These are phyloP conservation scores for Phytopythium oedochilum DNA, from an alignment of 352 stramenopile genomes.

Conservation along the genomic window DNA sequence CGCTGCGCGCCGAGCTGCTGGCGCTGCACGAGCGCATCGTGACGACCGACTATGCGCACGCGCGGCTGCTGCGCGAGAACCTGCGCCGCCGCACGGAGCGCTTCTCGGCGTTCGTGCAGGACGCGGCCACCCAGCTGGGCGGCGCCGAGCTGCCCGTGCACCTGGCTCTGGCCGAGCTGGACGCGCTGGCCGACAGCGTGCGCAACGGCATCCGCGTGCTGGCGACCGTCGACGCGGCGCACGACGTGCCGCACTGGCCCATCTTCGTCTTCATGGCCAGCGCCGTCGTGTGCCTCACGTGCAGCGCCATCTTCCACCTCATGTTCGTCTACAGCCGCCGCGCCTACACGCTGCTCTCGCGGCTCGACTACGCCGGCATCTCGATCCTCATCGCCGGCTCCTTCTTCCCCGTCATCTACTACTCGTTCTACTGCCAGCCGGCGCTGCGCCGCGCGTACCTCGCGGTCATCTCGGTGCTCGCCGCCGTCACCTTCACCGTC, in stretches of 20 bases:
- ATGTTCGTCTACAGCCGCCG: conserved; percentile 79
- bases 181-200: conserved; percentile 68
- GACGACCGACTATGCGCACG: conserved; percentile 29
- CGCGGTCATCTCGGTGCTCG: conserved; percentile 59
- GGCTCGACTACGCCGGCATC: conserved; percentile 83
- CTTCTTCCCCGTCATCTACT: conserved; percentile 87
- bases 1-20: conserved; percentile 56
- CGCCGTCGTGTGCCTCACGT: conserved; percentile 78
- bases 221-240: conserved; percentile 45
- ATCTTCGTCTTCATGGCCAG: conserved; percentile 85
- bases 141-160: conserved; percentile 71
- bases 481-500: conserved; percentile 61
- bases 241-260: conserved; percentile 79
- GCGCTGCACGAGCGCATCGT: conserved; percentile 46
- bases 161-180: conserved; percentile 71
- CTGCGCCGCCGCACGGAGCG: conserved; percentile 54
- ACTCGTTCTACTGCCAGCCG: conserved; percentile 86
- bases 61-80: conserved; percentile 44
- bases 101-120: conserved; percentile 67
- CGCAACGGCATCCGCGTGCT: conserved; percentile 78
- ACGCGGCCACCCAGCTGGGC: conserved; percentile 56
- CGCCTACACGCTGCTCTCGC: conserved; percentile 72
- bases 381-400: conserved; percentile 83
- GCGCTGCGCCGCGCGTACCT: conserved; percentile 62
- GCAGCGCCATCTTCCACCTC: conserved; percentile 79